Conservation (phyloP, 106 monocot genomes). For the Dendrobium huoshanense region DNA sequence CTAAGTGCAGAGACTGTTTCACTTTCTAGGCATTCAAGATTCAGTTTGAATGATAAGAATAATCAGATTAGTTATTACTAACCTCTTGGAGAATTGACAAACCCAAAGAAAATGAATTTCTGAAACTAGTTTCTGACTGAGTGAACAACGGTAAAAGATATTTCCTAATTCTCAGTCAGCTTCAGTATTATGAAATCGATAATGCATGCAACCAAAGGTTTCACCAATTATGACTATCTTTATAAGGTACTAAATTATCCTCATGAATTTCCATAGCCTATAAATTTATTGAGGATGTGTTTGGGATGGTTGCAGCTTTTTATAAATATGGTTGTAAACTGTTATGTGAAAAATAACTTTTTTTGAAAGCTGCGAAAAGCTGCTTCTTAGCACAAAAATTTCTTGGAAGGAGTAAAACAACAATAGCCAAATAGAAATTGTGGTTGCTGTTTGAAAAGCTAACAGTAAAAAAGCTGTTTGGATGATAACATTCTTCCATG, state of each 20-base stretch:
- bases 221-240: not conserved
- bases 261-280: not conserved
- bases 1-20: not conserved
- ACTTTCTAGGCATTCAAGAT: not conserved
- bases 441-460: too few species aligned
- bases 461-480: too few species aligned
- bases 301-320: too few species aligned
- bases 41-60: too few species aligned
- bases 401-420: too few species aligned
- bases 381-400: too few species aligned
- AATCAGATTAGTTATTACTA: not conserved
- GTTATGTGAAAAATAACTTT: too few species aligned
- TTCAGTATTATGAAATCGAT: not conserved
- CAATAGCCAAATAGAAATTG: too few species aligned
- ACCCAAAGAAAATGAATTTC: not conserved
- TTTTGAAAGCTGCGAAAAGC: too few species aligned
- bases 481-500: too few species aligned
- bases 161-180: not conserved
- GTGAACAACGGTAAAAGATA: not conserved
- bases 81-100: not conserved
- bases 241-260: not conserved
- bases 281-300: not conserved
- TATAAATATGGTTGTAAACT: too few species aligned
- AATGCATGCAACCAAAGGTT: not conserved
- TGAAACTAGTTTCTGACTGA: not conserved